Evolutionary conservation across 441 rosid species (phyloP).

Genomic region (Erodium moschatum): DNA sequence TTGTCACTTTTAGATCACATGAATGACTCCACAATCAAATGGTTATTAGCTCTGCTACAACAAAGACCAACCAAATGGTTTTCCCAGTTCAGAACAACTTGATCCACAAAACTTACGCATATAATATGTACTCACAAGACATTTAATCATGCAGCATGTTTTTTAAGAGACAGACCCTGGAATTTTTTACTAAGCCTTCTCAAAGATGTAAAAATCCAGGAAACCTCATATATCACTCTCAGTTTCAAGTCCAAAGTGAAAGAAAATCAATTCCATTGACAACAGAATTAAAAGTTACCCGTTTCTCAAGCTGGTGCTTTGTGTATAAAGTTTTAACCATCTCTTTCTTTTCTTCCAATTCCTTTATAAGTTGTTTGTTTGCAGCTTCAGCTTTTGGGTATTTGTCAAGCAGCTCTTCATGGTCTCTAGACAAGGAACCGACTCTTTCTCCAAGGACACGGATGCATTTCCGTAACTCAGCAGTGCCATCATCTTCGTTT

Average conservation of each 20-base stretch:
- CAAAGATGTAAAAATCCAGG: background rate
- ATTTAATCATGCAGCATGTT: background rate
- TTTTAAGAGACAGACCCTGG: background rate
- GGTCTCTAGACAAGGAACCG: constrained; percentile 58
- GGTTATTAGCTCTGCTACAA: background rate
- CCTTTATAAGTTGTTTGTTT: constrained; percentile 67
- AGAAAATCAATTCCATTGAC: background rate
- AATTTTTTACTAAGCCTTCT: too few relatives aligned
- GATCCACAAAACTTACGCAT: background rate
- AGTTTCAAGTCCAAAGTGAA: background rate
- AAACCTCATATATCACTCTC: constrained; percentile 1
- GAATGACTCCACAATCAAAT: background rate
- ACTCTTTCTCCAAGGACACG: constrained; percentile 71
- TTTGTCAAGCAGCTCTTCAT: constrained; percentile 74
- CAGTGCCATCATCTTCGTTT: constrained; percentile 60
- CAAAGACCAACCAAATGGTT: background rate
- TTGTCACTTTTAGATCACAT: background rate
- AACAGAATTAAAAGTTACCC: constrained; percentile 40
- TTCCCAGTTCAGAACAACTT: background rate
- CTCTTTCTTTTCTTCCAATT: constrained; percentile 70
- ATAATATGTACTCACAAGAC: background rate
- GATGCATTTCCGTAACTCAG: constrained; percentile 67
- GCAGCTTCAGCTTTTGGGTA: constrained; percentile 53
- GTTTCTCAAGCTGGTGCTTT: constrained; percentile 91
- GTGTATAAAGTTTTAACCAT: constrained; percentile 54